Conservation (phyloP, 2,329 filamentous ascomycete species). For the Akanthomyces lecanii region DNA sequence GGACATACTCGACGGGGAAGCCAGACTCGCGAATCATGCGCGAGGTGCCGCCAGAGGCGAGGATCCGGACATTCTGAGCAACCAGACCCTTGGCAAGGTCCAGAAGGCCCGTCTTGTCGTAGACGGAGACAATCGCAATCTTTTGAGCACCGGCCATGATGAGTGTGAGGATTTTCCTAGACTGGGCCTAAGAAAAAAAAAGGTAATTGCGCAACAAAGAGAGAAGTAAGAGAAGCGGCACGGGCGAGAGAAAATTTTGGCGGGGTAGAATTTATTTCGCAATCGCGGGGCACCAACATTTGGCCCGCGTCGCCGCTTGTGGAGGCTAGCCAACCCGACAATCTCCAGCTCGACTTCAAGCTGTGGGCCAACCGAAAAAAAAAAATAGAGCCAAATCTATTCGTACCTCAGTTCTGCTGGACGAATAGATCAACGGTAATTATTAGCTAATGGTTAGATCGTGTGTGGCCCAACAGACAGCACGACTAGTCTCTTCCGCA, state of each 20-base stretch:
- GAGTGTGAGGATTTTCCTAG: neutral
- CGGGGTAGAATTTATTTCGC: constrained; percentile 16
- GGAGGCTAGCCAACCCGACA: neutral
- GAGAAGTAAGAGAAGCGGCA: neutral
- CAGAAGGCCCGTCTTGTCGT: constrained; percentile 94
- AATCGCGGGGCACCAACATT: constrained; percentile 14
- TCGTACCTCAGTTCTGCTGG: too few relatives aligned
- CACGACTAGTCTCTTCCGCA: too few relatives aligned
- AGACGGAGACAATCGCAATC: constrained; percentile 92
- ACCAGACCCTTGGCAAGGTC: constrained; percentile 88
- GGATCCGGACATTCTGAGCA: constrained; percentile 83
- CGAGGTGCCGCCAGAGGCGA: constrained; percentile 92
- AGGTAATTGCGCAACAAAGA: neutral
- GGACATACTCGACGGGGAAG: constrained; percentile 83
- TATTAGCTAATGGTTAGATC: neutral
- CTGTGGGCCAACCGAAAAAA: neutral
- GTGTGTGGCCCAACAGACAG: too few relatives aligned
- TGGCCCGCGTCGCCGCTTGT: constrained; percentile 1
- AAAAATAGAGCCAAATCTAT: neutral
- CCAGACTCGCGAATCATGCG: constrained; percentile 96
- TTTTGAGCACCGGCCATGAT: constrained; percentile 44
- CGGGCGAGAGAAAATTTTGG: constrained; percentile 3
- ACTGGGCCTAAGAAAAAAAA: neutral
- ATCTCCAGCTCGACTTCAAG: neutral
- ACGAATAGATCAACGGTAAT: neutral